phyloP scores from a whole-genome alignment of 805 yeast genomes.

The Brettanomyces naardenensis region DNA sequence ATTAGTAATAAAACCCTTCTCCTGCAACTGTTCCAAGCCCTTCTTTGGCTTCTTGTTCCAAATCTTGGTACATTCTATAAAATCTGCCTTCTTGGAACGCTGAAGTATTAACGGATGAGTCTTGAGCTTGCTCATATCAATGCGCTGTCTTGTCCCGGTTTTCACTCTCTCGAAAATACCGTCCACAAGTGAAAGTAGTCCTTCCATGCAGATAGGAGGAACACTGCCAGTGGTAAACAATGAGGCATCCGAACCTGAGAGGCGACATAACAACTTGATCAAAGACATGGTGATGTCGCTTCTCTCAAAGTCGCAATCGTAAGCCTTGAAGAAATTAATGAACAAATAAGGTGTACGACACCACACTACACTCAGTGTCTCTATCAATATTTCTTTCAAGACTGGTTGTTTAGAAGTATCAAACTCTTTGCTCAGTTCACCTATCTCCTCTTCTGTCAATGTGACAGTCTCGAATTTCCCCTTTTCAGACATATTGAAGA shows the following conservation, averaged over 20 bases:
- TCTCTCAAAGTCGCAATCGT: conserved; percentile 86
- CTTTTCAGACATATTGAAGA: conserved; percentile 21
- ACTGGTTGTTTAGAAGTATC: conserved; percentile 37
- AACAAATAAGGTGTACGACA: conserved; percentile 72
- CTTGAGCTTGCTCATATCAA: conserved; percentile 11
- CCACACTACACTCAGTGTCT: conserved; percentile 77
- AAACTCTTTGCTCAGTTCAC: conserved; percentile 27
- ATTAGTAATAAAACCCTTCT: conserved; percentile 52
- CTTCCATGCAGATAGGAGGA: conserved; percentile 91
- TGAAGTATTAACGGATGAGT: conserved; percentile 31
- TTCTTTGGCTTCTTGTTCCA: conserved; percentile 75
- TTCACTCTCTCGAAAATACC: conserved; percentile 49
- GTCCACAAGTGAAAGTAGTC: conserved; percentile 62
- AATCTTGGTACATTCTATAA: conserved; percentile 62
- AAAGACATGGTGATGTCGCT: conserved; percentile 65
- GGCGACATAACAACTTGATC: conserved; percentile 61
- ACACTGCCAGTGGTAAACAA: conserved; percentile 70
- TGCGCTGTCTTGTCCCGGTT: conserved; percentile 20
- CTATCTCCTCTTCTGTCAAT: conserved; percentile 21
- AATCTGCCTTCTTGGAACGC: conserved; percentile 58
- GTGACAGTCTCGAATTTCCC: conserved; percentile 19
- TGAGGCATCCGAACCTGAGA: conserved; percentile 85
- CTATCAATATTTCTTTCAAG: conserved; percentile 77
- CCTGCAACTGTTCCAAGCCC: conserved; percentile 62
- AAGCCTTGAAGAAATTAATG: conserved; percentile 67